Base-by-base conservation (phyloP, 352 stramenopile genomes). In the Pythium chondricola region DNA sequence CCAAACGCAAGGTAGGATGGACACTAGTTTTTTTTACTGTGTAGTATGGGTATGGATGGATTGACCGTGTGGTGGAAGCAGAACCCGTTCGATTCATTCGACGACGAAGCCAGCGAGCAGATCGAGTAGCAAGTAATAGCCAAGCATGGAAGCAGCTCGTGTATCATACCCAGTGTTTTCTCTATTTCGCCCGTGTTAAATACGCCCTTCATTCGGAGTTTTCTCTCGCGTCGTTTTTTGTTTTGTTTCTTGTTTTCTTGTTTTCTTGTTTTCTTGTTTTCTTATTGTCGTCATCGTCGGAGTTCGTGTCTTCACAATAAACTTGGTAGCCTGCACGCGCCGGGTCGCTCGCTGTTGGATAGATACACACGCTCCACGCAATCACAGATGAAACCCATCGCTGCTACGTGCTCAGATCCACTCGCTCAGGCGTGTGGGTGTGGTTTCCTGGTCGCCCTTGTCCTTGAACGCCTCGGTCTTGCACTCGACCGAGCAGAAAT, bases 1-100 rank as follows among this genome's bases (percentile, higher is more conserved):
- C 67, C 7, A 86, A 86, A 36, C 56, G 72, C 57, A 79, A 77
- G 67, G 71, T 68, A 40, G 37, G 45, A 6, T 35, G 32, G 46
- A 26, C 20, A 39, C 33, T 39, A 10, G 5, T 18, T 10, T 18
- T 10, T 20, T 25, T 38, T 20, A 27, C 18, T 49, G 6, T 10
- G 29, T 39, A 5, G 37, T 13, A 45, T 26, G n/a, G n/a, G n/a
- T n/a, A 2, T 25, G 17, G 8, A 7, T 30, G 27, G 10, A 29
- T 29, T 13, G 24, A 30, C 6, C 24, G 21, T 30, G 29, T 9
- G 17, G 2, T 48, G 24, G 7, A 25, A 24, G 47, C 16, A 48
- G 33, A 17, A 42, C 2, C 17, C 43, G 1, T 63, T 63, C n/a
- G 56, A 63, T 18, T 56, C 47, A 11, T 63, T 63, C 26, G 56